Evolutionary conservation across 129 eudicot genomes (phyloP), one percentile per base, ranked within the genome.

Genomic region (Pseudognaphalium luteoalbum): DNA sequence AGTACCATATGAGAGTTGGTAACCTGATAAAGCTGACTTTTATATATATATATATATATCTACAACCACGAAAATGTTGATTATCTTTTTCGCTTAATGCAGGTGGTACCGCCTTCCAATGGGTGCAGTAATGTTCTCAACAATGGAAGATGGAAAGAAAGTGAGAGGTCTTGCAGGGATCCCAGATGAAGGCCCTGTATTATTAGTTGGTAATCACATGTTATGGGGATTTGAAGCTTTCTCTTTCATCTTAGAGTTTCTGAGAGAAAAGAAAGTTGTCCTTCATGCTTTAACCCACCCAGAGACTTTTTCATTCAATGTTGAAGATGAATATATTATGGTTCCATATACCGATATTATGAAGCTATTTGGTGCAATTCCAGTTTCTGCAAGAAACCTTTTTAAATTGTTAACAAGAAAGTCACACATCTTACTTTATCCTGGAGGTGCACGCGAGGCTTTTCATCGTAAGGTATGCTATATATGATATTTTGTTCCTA

Each of bases 131-230:
- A 84, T 84, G 87, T 83, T 88, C 32, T 91, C 97, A 22, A 91
- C 97, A 0, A 62, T 76, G 83, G 87, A 82, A 19, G 86, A 94
- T 83, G 98, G 97, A 52, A 91, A 41, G 71, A 83, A 87, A 84
- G 98, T 91, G 62, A 85, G 87, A 35, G 97, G 98, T 77, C 87
- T 91, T 30, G 75, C 78, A 2, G 98, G 98, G 60, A 90, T 94
- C 69, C 98, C 98, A 0, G 71, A 76, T 50, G 85, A 91, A 78
- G 98, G 98, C 11, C 96, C 96, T 1, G 96, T 94, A 51, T 70
- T 94, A 44, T 68, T 86, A 37, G 98, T 94, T 78, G 98, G 98
- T 70, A 85, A 91, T 78, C 97, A 94, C 76, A 86, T 87, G 96
- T 74, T 94, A 44, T 73, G 86, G 88, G 98, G 98, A 15, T 9